phyloP scores from a whole-genome alignment of 495 filamentous ascomycete species.

The Evernia prunastri region DNA sequence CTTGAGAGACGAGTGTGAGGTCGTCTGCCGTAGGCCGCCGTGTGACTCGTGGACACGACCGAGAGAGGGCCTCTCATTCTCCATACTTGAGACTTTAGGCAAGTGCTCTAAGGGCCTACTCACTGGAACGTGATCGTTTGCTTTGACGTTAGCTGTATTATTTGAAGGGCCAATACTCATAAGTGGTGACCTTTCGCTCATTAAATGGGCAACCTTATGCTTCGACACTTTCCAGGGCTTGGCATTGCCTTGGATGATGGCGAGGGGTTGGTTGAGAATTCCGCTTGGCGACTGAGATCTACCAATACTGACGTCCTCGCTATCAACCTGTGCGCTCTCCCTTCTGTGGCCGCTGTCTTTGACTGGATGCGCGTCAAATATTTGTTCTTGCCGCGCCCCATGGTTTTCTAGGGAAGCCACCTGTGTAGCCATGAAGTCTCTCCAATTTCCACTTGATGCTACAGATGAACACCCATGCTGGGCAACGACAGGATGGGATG shows the following conservation, averaged over 20 bases:
- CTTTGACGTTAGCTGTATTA: not conserved
- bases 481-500: not conserved
- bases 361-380: not conserved
- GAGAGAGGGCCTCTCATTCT: not conserved
- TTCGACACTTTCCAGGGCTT: not conserved
- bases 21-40: not conserved
- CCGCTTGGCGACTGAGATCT: not conserved
- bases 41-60: not conserved
- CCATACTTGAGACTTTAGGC: not conserved
- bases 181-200: slow-evolving; percentile 4
- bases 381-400: not conserved
- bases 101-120: too few species aligned
- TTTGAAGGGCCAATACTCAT: not conserved
- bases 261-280: slow-evolving; percentile 12
- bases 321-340: slow-evolving; percentile 24
- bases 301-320: slow-evolving; percentile 17
- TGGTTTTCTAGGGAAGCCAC: slow-evolving; percentile 16
- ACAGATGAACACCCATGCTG: slow-evolving; percentile 11
- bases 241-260: slow-evolving; percentile 9
- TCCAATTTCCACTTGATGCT: slow-evolving; percentile 23
- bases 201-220: not conserved
- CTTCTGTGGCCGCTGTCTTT: slow-evolving; percentile 21
- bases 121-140: slow-evolving; percentile 4
- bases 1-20: slow-evolving; percentile 14
- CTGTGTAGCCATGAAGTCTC: slow-evolving; percentile 22